These are phyloP conservation scores for Dorcoceras hygrometricum DNA, from an alignment of 257 asterid genomes.

Conservation along the genomic window DNA sequence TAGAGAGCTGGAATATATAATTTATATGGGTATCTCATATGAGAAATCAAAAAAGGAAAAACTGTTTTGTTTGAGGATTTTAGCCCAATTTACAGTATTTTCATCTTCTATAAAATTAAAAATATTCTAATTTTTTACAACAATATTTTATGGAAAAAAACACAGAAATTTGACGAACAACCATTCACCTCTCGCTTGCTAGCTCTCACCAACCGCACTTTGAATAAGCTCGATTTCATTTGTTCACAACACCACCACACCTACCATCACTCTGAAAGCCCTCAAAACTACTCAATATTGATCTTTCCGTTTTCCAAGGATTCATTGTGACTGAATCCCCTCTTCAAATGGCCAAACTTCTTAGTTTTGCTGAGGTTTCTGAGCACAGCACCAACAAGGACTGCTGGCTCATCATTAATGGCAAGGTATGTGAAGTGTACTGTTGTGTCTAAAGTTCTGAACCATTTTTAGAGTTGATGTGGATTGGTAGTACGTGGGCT, in stretches of 20 bases:
- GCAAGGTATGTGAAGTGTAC: slow-evolving; percentile 32
- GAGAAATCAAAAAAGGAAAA: no score
- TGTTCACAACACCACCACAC: neutral
- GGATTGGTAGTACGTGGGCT: slow-evolving; percentile 14
- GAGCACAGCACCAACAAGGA: slow-evolving; percentile 75
- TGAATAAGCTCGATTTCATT: neutral
- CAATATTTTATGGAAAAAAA: no score
- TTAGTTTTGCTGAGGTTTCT: slow-evolving; percentile 65
- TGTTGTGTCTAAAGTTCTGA: neutral
- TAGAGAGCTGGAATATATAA: no score
- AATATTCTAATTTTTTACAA: no score
- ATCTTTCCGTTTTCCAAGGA: neutral
- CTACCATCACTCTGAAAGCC: slow-evolving; percentile 17
- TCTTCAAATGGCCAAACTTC: slow-evolving; percentile 57
- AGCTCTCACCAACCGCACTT: neutral
- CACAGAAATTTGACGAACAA: neutral
- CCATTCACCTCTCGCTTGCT: neutral
- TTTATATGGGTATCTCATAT: no score
- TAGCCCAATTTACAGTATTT: no score
- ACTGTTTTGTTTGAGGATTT: no score
- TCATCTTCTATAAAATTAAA: no score
- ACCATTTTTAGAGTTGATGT: slow-evolving; percentile 6
- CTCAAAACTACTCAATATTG: slow-evolving; percentile 9
- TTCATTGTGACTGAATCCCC: neutral
- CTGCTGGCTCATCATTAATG: slow-evolving; percentile 73